A percentile compares a stretch with the other conserved stretches of the same genome.
These are phyloP conservation scores for Rostrohypoxylon terebratum DNA, from an alignment of 495 filamentous ascomycete genomes.

Conservation along the genomic window DNA sequence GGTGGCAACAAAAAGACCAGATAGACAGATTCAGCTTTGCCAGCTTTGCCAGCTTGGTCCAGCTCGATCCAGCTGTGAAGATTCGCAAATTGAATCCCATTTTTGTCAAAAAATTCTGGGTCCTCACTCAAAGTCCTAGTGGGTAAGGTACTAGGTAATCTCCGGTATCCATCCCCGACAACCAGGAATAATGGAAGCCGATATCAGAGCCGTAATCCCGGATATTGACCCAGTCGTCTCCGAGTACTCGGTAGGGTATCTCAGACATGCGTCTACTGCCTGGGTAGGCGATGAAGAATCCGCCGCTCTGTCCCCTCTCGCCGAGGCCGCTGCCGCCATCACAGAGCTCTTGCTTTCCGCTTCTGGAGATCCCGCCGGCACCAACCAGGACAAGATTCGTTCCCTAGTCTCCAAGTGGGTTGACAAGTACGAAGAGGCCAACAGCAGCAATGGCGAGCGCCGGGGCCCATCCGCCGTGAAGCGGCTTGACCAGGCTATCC, in stretches of 20 bases:
- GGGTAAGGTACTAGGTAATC: conserved; percentile 24
- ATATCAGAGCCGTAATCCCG: conserved; percentile 88
- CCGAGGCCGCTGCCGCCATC: conserved; percentile 85
- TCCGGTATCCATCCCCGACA: conserved; percentile 28
- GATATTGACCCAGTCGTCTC: conserved; percentile 90
- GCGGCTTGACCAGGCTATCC: conserved; percentile 93
- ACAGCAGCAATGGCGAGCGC: conserved; percentile 69
- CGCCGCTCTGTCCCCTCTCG: conserved; percentile 74
- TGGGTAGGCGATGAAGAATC: conserved; percentile 81
- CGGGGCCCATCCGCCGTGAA: conserved; percentile 78
- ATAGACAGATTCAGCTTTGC: conserved; percentile 9
- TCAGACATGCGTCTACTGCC: conserved; percentile 89
- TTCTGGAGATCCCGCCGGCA: conserved; percentile 76
- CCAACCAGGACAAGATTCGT: conserved; percentile 80
- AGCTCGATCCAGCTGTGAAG: conserved; percentile 6
- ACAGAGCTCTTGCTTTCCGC: conserved; percentile 90
- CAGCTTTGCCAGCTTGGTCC: neutral
- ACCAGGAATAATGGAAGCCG: conserved; percentile 77
- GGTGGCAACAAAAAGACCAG: conserved; percentile 26
- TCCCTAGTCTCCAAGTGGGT: conserved; percentile 93
- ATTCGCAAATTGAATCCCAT: conserved; percentile 39
- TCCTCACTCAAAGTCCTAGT: conserved; percentile 15
- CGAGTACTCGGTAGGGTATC: conserved; percentile 93
- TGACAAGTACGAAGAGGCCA: conserved; percentile 76
- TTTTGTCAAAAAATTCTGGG: conserved; percentile 32